These are phyloP conservation scores for Discostella stelligeroides DNA, from an alignment of 108 stramenopile species.

Conservation along the genomic window DNA sequence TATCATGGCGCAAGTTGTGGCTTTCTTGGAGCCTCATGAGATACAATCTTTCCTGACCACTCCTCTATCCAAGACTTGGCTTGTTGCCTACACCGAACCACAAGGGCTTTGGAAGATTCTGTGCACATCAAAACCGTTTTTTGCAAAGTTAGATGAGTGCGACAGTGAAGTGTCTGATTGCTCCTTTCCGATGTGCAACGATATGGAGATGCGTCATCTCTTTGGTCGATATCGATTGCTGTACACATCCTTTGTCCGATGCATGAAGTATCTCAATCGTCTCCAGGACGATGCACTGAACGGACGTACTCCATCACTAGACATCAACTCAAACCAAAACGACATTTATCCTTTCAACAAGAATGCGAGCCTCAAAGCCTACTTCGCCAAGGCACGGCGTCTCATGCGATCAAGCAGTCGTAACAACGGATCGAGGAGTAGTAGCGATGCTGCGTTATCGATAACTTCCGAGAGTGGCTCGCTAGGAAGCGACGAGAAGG, in stretches of 20 bases:
- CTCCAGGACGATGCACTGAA: slow-evolving; percentile 69
- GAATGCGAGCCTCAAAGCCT: slow-evolving; percentile 44
- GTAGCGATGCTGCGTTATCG: slow-evolving; percentile 26
- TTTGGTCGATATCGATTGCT: slow-evolving; percentile 71
- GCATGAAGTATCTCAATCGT: slow-evolving; percentile 73
- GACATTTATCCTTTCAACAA: slow-evolving; percentile 48
- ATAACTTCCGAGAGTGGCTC: slow-evolving; percentile 25
- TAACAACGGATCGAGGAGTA: slow-evolving; percentile 23
- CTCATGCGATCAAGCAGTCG: slow-evolving; percentile 19
- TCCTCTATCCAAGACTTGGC: slow-evolving; percentile 78
- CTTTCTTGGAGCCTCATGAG: slow-evolving; percentile 71
- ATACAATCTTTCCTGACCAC: slow-evolving; percentile 68
- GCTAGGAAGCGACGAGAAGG: slow-evolving; percentile 26
- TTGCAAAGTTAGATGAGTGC: slow-evolving; percentile 63
- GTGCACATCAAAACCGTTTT: slow-evolving; percentile 80
- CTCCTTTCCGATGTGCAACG: slow-evolving; percentile 43
- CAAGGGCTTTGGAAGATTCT: slow-evolving; percentile 82
- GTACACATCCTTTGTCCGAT: slow-evolving; percentile 78
- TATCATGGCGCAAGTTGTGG: slow-evolving; percentile 74
- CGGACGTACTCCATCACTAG: slow-evolving; percentile 55
- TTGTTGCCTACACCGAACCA: slow-evolving; percentile 60
- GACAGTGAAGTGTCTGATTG: slow-evolving; percentile 20
- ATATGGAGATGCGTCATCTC: slow-evolving; percentile 43
- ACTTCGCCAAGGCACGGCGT: slow-evolving; percentile 42
- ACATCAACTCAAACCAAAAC: slow-evolving; percentile 25